phyloP scores from a whole-genome alignment of 2,329 filamentous ascomycete genomes.

The Trichoderma koningii region DNA sequence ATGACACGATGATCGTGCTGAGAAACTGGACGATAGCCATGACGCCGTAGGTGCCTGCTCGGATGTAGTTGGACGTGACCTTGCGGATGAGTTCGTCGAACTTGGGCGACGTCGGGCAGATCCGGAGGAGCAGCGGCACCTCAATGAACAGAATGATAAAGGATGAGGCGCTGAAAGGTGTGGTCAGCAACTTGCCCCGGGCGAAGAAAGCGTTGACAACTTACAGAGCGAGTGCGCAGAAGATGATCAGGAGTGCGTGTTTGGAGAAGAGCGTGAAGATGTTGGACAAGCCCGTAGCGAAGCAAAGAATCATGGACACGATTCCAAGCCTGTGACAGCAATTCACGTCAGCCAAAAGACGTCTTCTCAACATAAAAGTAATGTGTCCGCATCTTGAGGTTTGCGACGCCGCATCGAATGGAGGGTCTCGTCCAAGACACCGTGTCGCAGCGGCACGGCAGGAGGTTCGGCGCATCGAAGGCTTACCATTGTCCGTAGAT shows the following conservation, averaged over 20 bases:
- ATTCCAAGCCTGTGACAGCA: constrained; percentile 63
- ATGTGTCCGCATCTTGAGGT: background rate
- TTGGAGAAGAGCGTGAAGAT: constrained; percentile 57
- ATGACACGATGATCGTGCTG: constrained; percentile 65
- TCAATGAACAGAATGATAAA: constrained; percentile 83
- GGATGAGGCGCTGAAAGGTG: constrained; percentile 59
- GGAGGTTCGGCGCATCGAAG: constrained; percentile 15
- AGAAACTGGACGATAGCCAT: constrained; percentile 87
- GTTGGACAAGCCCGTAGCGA: constrained; percentile 69
- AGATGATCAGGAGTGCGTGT: constrained; percentile 48
- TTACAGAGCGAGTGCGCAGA: constrained; percentile 58
- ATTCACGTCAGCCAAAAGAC: background rate
- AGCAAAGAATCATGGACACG: constrained; percentile 69
- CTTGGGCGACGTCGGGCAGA: constrained; percentile 88
- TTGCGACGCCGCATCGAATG: background rate
- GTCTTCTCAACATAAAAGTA: background rate
- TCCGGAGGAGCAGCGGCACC: constrained; percentile 90
- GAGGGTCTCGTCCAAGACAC: background rate
- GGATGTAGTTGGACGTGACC: constrained; percentile 96
- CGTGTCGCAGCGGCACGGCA: background rate
- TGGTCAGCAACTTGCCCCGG: constrained; percentile 3
- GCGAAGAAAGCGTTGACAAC: constrained; percentile 34
- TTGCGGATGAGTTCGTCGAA: constrained; percentile 90
- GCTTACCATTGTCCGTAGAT: constrained; percentile 77
- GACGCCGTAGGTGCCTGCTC: constrained; percentile 78